Conservation (phyloP, 129 eudicot species). For the Escallonia herrerae region DNA sequence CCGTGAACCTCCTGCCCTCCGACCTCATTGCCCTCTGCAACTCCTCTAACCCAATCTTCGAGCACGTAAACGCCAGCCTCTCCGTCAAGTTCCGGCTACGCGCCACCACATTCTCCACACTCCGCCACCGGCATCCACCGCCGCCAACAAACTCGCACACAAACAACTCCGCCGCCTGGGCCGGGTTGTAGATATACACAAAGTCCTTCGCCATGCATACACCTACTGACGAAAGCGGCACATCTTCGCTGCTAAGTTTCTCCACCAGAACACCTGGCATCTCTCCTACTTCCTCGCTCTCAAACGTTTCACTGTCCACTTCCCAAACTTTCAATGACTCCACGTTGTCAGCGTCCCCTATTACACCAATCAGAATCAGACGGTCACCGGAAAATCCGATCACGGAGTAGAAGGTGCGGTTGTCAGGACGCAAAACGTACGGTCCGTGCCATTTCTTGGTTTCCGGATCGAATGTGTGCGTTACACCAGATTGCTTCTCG, state of each 20-base stretch:
- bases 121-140: slow-evolving; percentile 37
- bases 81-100: slow-evolving; percentile 12
- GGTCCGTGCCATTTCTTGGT: slow-evolving; percentile 35
- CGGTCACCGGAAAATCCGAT: slow-evolving; percentile 23
- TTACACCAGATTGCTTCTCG: slow-evolving; percentile 40
- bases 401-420: slow-evolving; percentile 19
- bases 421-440: slow-evolving; percentile 34
- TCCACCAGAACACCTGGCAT: slow-evolving; percentile 20
- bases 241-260: slow-evolving; percentile 13
- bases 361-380: slow-evolving; percentile 25
- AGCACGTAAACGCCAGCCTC: slow-evolving; percentile 25
- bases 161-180: slow-evolving; percentile 19
- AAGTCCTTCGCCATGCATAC: slow-evolving; percentile 20
- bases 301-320: slow-evolving; percentile 12
- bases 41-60: slow-evolving; percentile 25
- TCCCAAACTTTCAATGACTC: slow-evolving; percentile 23
- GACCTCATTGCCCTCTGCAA: slow-evolving; percentile 29
- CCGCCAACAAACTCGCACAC: slow-evolving; percentile 28
- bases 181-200: slow-evolving; percentile 15
- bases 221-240: slow-evolving; percentile 20
- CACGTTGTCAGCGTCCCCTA: slow-evolving; percentile 15
- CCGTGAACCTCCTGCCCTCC: slow-evolving; percentile 6
- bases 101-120: slow-evolving; percentile 20
- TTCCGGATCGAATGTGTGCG: slow-evolving; percentile 30
- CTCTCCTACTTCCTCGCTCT: slow-evolving; percentile 24